Percentiles rank a stretch among this genome's conserved stretches.
phyloP scores from a whole-genome alignment of 1,284 basidiomycete genomes.

The Trichosporon coremiiforme region DNA sequence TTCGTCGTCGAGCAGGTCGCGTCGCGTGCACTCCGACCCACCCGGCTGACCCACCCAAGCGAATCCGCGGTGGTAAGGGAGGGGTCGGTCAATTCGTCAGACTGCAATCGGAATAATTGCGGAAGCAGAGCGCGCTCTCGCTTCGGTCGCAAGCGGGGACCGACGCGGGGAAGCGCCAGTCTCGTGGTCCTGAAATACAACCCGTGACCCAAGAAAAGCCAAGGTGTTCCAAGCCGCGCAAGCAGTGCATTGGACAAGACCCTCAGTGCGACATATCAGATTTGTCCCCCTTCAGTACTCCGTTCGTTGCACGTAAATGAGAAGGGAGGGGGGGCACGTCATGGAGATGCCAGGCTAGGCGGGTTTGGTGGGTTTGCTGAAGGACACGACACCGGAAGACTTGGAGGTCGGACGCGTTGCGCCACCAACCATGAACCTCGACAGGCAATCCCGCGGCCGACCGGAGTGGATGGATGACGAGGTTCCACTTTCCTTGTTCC shows the following conservation, averaged over 20 bases:
- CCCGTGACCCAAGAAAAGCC: slow-evolving; percentile 14
- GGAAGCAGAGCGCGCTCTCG: slow-evolving; percentile 1
- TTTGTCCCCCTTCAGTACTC: background rate
- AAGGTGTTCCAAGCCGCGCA: background rate
- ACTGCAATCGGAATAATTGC: background rate
- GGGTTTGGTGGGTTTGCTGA: too few relatives aligned
- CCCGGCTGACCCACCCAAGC: too few relatives aligned
- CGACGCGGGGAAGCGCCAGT: background rate
- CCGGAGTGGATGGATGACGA: background rate
- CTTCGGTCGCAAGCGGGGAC: background rate
- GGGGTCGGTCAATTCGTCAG: background rate
- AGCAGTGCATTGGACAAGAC: background rate
- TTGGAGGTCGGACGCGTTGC: background rate
- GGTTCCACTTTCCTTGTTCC: background rate
- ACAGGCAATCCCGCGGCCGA: background rate
- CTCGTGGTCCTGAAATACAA: background rate
- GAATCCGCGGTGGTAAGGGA: too few relatives aligned
- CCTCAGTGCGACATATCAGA: background rate
- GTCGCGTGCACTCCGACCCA: background rate
- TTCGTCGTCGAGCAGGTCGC: background rate
- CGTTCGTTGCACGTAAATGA: background rate
- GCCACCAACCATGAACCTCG: background rate
- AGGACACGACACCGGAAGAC: too few relatives aligned
- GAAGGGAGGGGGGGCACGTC: background rate
- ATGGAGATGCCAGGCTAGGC: background rate